Percentiles rank a stretch among this genome's conserved stretches.
Conservation (phyloP, 164 flowering plant species). For the Magnolia kwangsiensis region DNA sequence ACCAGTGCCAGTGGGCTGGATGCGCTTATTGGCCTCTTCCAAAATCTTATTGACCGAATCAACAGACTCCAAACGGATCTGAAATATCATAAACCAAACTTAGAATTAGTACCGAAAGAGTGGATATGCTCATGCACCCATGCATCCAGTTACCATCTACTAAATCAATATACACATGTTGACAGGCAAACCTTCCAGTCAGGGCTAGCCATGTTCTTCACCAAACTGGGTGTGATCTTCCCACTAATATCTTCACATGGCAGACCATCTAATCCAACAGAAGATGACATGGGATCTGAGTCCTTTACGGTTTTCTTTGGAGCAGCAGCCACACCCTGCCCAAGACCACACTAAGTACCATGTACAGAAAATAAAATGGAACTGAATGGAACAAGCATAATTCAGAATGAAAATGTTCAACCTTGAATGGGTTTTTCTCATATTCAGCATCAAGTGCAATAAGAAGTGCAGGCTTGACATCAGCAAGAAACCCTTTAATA, state of each 20-base stretch:
- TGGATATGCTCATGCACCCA: neutral
- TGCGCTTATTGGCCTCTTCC: constrained; percentile 92
- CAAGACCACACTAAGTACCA: neutral
- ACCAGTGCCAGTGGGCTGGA: constrained; percentile 97
- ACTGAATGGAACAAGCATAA: neutral
- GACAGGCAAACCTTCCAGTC: constrained; percentile 85
- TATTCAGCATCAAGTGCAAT: constrained; percentile 95
- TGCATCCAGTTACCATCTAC: neutral
- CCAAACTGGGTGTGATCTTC: constrained; percentile 72
- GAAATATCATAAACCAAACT: constrained; percentile 14
- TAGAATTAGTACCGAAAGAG: neutral
- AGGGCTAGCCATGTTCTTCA: constrained; percentile 83
- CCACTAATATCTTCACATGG: constrained; percentile 99
- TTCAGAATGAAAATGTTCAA: constrained; percentile 22
- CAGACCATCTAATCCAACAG: constrained; percentile 74
- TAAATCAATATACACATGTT: neutral
- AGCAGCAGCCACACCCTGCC: constrained; percentile 72
- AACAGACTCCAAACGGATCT: constrained; percentile 96
- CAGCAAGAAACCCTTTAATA: constrained; percentile 83
- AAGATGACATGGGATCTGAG: constrained; percentile 44
- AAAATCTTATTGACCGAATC: constrained; percentile 83
- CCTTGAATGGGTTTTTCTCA: constrained; percentile 98
- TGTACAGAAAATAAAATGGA: neutral
- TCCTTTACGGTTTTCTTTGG: constrained; percentile 71
- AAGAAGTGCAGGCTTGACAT: constrained; percentile 98